These are phyloP conservation scores for Datura wrightii DNA, from an alignment of 257 asterid species.

Conservation along the genomic window DNA sequence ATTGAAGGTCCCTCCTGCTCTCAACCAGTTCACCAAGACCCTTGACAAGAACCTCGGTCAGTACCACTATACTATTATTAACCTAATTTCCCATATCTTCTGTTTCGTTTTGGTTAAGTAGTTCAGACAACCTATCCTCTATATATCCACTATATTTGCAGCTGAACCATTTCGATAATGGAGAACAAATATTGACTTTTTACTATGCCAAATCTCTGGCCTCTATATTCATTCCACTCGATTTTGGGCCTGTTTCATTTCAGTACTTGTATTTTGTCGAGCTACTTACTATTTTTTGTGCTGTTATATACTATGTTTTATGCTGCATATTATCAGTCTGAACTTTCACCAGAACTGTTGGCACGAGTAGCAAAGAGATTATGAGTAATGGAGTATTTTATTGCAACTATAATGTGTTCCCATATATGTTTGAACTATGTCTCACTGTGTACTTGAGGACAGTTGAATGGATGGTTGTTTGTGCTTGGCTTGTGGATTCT, in stretches of 20 bases:
- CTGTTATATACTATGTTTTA: background rate
- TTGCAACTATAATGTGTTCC: background rate
- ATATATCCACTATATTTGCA: background rate
- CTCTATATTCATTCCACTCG: background rate
- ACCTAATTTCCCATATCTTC: background rate
- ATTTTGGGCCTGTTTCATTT: background rate
- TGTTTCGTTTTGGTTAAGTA: background rate
- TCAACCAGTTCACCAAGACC: conserved; percentile 56
- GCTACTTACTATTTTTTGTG: background rate
- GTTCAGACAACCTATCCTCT: background rate
- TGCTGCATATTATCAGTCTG: background rate
- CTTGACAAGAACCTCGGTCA: conserved; percentile 56
- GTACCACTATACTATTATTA: background rate
- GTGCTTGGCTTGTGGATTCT: background rate
- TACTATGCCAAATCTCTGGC: background rate
- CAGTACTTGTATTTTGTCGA: background rate
- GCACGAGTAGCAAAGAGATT: no score
- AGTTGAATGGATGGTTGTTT: background rate
- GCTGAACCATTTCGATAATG: background rate
- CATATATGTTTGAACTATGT: background rate
- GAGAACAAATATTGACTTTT: background rate
- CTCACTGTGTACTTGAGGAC: background rate
- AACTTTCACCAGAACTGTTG: background rate
- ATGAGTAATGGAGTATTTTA: background rate
- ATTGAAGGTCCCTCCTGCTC: conserved; percentile 55